These are phyloP conservation scores for Psidium guajava DNA, from an alignment of 345 rosid species.

Conservation along the genomic window DNA sequence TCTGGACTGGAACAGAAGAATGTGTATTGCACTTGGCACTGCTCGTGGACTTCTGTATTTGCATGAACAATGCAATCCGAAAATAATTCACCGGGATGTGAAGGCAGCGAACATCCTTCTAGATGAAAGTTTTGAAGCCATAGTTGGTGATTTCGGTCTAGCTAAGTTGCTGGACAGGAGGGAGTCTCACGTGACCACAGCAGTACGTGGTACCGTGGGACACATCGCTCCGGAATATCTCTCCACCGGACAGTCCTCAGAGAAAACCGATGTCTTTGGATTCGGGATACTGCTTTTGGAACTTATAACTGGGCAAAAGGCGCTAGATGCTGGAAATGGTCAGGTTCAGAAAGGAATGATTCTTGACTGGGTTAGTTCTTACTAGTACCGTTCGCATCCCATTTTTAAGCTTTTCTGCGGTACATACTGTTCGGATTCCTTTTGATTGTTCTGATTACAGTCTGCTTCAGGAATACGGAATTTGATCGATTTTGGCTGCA, in stretches of 20 bases:
- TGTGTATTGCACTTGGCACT: conserved; percentile 61
- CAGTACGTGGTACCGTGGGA: conserved; percentile 91
- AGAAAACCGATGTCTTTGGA: conserved; percentile 92
- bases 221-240: conserved; percentile 97
- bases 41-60: conserved; percentile 92
- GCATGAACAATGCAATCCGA: conserved; percentile 94
- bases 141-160: conserved; percentile 92
- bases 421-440: background rate
- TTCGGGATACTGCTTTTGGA: conserved; percentile 90
- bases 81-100: conserved; percentile 89
- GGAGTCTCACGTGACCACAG: conserved; percentile 92
- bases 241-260: conserved; percentile 94
- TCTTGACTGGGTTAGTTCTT: conserved; percentile 58
- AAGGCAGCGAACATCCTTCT: conserved; percentile 94
- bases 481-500: background rate
- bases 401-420: background rate
- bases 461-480: background rate
- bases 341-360: conserved; percentile 87
- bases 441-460: background rate
- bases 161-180: conserved; percentile 77
- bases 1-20: conserved; percentile 75
- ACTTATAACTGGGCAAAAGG: conserved; percentile 87
- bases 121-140: conserved; percentile 86
- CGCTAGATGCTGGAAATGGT: conserved; percentile 77
- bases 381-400: background rate